Evolutionary conservation across 768 basidiomycete genomes (phyloP).

Genomic region (Suillus hirtellus): DNA sequence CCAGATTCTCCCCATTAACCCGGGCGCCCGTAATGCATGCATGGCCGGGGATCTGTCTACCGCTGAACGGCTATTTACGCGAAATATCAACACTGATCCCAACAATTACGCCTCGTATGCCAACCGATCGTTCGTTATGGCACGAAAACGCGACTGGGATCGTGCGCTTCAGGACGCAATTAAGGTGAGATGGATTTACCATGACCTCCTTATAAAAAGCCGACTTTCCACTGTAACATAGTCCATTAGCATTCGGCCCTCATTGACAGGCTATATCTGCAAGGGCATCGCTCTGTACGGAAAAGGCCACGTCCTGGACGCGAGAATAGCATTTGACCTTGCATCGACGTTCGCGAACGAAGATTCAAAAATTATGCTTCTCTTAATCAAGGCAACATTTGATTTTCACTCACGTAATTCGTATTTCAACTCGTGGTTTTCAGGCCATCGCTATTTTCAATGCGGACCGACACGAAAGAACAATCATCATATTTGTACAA

Average conservation of each 20-base stretch:
- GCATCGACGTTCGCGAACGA: not conserved
- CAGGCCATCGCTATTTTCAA: not conserved
- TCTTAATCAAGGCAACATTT: not conserved
- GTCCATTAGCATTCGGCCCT: not conserved
- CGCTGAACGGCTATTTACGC: not conserved
- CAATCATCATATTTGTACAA: not conserved
- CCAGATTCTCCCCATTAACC: fast-evolving
- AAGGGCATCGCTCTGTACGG: not conserved
- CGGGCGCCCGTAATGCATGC: not conserved
- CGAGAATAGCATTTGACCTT: not conserved
- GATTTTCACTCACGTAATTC: not conserved
- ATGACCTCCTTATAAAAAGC: not conserved
- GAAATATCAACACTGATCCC: not conserved
- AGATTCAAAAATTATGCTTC: not conserved
- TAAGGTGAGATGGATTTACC: not conserved
- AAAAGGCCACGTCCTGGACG: not conserved
- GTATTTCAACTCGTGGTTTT: not conserved
- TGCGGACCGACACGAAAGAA: not conserved
- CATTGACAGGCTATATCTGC: not conserved
- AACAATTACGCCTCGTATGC: not conserved
- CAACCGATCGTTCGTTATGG: not conserved
- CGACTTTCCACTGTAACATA: not conserved
- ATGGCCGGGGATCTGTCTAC: not conserved
- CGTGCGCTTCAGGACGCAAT: not conserved
- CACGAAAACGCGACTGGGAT: not conserved